phyloP scores from a whole-genome alignment of 805 yeast genomes.

The Candida ascalaphidarum region DNA sequence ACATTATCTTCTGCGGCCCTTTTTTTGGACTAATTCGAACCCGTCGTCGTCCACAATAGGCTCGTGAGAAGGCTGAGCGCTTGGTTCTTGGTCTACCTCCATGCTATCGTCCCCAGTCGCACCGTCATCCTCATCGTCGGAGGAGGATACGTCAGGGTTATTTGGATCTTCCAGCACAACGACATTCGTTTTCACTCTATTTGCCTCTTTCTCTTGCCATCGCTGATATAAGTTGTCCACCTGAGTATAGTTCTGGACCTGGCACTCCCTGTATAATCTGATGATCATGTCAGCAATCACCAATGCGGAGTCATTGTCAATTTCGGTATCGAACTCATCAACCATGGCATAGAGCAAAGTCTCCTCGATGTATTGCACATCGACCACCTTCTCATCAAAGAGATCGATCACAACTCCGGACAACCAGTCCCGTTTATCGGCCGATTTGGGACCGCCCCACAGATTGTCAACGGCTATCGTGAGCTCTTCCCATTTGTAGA shows the following conservation, averaged over 20 bases:
- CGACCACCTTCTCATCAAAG: slow-evolving; percentile 62
- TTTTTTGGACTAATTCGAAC: slow-evolving; percentile 76
- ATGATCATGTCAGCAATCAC: slow-evolving; percentile 62
- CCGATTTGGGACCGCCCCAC: slow-evolving; percentile 95
- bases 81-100: slow-evolving; percentile 22
- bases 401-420: slow-evolving; percentile 74
- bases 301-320: slow-evolving; percentile 85
- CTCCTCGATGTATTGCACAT: slow-evolving; percentile 74
- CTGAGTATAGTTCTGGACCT: slow-evolving; percentile 37
- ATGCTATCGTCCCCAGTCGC: slow-evolving; percentile 20
- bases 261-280: slow-evolving; percentile 58
- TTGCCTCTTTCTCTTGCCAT: slow-evolving; percentile 49
- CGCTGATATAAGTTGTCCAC: slow-evolving; percentile 53
- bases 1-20: slow-evolving; percentile 38
- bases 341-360: slow-evolving; percentile 82
- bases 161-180: slow-evolving; percentile 51
- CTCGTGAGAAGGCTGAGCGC: no score
- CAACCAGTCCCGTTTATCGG: slow-evolving; percentile 93
- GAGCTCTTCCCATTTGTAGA: slow-evolving; percentile 86
- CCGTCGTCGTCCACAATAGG: slow-evolving; percentile 93
- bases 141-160: slow-evolving; percentile 45
- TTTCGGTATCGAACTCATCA: slow-evolving; percentile 84
- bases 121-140: slow-evolving; percentile 39
- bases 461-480: slow-evolving; percentile 80
- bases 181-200: slow-evolving; percentile 23